Conservation (phyloP, 306 rosid genomes). For the Albizia julibrissin region DNA sequence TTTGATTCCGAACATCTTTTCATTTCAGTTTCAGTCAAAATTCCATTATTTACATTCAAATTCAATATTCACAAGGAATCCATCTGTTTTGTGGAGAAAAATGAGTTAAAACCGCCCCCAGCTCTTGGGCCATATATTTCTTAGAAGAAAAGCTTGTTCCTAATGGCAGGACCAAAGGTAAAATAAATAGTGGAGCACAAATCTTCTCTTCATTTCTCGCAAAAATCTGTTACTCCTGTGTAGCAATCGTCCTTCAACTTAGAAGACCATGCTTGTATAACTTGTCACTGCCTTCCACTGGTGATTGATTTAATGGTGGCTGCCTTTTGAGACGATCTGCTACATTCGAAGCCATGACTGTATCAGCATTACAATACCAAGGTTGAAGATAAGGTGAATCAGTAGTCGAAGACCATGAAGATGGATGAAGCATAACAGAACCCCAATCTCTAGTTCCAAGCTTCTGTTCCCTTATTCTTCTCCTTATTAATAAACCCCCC, state of each 20-base stretch:
- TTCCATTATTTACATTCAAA: neutral
- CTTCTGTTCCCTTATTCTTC: conserved; percentile 72
- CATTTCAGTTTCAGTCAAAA: neutral
- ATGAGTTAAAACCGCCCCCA: neutral
- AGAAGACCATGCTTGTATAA: conserved; percentile 68
- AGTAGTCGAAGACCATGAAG: conserved; percentile 38
- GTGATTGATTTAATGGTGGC: conserved; percentile 54
- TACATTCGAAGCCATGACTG: conserved; percentile 49
- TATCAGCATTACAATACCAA: conserved; percentile 70
- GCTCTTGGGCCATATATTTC: neutral
- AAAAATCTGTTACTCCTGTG: neutral
- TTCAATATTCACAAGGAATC: neutral
- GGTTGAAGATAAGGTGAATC: conserved; percentile 75
- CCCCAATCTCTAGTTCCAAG: conserved; percentile 80
- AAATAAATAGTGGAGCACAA: neutral
- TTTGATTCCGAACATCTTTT: neutral
- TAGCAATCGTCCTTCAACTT: neutral
- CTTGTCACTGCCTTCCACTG: conserved; percentile 80
- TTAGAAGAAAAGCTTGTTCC: neutral
- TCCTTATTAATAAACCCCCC: conserved; percentile 70
- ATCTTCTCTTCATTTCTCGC: neutral
- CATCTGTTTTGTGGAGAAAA: neutral
- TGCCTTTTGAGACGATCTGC: conserved; percentile 45
- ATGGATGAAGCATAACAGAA: conserved; percentile 77
- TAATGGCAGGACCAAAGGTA: neutral